These are phyloP conservation scores for Nitzschia sp. DNA, from an alignment of 108 stramenopile genomes.

Conservation along the genomic window DNA sequence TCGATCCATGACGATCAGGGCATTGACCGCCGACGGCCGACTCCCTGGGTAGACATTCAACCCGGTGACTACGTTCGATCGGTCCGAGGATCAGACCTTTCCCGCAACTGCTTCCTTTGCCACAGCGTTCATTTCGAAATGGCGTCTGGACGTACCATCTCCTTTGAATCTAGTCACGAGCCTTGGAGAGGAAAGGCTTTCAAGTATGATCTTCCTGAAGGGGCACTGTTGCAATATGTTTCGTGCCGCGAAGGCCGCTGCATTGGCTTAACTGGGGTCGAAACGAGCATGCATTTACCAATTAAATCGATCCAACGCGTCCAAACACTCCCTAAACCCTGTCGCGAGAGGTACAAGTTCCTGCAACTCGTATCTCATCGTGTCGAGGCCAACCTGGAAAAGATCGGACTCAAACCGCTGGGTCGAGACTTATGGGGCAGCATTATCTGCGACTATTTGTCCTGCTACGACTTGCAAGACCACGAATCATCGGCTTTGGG, in stretches of 20 bases:
- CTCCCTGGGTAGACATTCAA: not conserved
- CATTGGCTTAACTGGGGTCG: not conserved
- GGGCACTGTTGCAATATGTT: constrained; percentile 5
- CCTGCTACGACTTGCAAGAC: constrained; percentile 1
- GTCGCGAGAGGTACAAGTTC: not conserved
- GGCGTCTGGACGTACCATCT: constrained; percentile 9
- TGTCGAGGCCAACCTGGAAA: not conserved
- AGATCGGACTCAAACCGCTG: not conserved
- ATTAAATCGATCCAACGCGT: constrained; percentile 1
- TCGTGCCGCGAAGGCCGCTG: constrained; percentile 3
- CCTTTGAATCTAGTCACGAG: constrained; percentile 4
- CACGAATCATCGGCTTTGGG: not conserved
- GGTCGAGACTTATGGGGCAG: not conserved
- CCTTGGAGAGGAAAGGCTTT: constrained; percentile 4
- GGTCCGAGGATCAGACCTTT: not conserved
- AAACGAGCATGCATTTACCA: not conserved
- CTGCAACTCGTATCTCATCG: constrained; percentile 5
- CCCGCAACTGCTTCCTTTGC: constrained; percentile 2
- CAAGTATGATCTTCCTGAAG: not conserved
- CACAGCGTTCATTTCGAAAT: constrained; percentile 5
- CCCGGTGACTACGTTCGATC: constrained; percentile 4
- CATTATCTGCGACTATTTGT: not conserved
- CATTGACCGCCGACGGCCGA: not conserved
- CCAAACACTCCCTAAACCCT: not conserved
- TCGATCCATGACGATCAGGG: constrained; percentile 1